A percentile compares a stretch with the other conserved stretches of the same genome.
These are phyloP conservation scores for Coemansia sp. DNA, from an alignment of 192 early-diverging fungal genomes.

Conservation along the genomic window DNA sequence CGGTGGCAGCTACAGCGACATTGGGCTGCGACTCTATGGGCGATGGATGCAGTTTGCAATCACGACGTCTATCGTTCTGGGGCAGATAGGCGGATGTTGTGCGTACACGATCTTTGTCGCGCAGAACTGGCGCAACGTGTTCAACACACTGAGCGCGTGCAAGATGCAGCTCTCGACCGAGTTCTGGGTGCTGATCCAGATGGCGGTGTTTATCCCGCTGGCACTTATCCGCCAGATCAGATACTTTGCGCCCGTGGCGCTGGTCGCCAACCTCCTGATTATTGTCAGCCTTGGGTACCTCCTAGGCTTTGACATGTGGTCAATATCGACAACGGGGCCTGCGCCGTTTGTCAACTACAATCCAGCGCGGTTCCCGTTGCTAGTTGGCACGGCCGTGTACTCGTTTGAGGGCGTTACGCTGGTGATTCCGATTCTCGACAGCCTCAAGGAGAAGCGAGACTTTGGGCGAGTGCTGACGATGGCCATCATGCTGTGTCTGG, in stretches of 20 bases:
- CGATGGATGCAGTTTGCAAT: conserved; percentile 65
- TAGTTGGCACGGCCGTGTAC: conserved; percentile 95
- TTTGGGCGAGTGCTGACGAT: conserved; percentile 79
- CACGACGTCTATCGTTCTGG: conserved; percentile 66
- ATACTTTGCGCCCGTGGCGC: conserved; percentile 81
- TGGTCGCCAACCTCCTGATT: conserved; percentile 93
- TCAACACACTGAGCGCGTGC: conserved; percentile 71
- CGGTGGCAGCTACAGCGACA: conserved; percentile 69
- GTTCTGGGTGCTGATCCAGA: conserved; percentile 78
- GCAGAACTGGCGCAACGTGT: conserved; percentile 74
- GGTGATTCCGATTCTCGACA: conserved; percentile 70
- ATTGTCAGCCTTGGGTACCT: conserved; percentile 83
- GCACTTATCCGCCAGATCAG: conserved; percentile 91
- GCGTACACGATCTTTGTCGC: conserved; percentile 92
- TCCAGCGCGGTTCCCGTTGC: conserved; percentile 74
- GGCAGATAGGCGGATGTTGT: conserved; percentile 85
- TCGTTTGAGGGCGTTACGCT: conserved; percentile 89
- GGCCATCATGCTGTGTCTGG: conserved; percentile 74
- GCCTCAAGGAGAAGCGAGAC: conserved; percentile 82
- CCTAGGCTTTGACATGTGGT: conserved; percentile 75
- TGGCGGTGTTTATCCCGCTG: conserved; percentile 77
- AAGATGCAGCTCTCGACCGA: conserved; percentile 61
- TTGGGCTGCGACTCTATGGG: conserved; percentile 66
- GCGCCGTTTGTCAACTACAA: conserved; percentile 77
- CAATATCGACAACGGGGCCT: conserved; percentile 53